phyloP scores from a whole-genome alignment of 2,329 filamentous ascomycete genomes.

The Plenodomus tracheiphilus region DNA sequence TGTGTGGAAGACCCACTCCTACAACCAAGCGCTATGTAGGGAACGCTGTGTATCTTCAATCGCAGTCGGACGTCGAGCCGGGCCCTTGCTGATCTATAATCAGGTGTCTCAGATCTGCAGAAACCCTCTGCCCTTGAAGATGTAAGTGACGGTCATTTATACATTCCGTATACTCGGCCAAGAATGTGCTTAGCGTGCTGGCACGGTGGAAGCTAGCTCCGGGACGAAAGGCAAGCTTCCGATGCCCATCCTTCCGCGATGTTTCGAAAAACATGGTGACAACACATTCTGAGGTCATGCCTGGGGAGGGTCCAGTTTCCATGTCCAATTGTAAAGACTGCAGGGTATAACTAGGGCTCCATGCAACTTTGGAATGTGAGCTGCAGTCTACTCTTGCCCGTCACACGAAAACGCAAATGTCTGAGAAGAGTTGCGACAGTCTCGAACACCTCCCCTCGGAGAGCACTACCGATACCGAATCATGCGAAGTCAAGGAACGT shows the following conservation, averaged over 20 bases:
- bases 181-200: not conserved
- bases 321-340: not conserved
- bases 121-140: not conserved
- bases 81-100: no score
- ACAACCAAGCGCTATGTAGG: no score
- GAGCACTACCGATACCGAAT: constrained; percentile 26
- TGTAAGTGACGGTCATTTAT: not conserved
- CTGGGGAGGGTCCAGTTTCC: not conserved
- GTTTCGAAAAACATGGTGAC: constrained; percentile 2
- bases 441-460: constrained; percentile 11
- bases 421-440: constrained; percentile 15
- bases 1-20: no score
- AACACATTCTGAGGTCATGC: constrained; percentile 1
- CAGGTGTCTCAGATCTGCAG: not conserved
- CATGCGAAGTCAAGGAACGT: constrained; percentile 19
- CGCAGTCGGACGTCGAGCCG: no score
- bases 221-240: constrained; percentile 1
- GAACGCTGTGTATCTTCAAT: not conserved
- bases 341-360: constrained; percentile 8
- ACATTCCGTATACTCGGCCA: not conserved
- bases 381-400: not conserved
- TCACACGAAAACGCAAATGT: constrained; percentile 11
- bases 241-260: constrained; percentile 5
- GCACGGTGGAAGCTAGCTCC: not conserved
- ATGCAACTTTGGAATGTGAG: constrained; percentile 5